Percentiles rank a stretch among this genome's conserved stretches.
phyloP scores from a whole-genome alignment of 352 stramenopile genomes.

The Salisapilia sapeloensis region DNA sequence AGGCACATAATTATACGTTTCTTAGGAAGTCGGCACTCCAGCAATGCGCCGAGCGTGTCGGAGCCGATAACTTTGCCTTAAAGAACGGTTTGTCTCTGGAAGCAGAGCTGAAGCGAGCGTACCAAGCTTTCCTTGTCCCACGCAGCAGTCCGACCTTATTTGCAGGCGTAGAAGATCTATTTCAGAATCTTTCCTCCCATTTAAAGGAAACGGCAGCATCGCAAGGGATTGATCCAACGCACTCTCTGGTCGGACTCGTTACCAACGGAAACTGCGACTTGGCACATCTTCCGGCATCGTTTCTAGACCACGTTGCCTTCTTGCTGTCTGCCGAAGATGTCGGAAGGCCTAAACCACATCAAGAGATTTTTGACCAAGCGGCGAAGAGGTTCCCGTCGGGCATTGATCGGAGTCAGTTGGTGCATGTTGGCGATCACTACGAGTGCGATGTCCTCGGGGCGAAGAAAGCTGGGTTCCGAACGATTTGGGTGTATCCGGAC shows the following conservation, averaged over 20 bases:
- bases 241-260: conserved; percentile 23
- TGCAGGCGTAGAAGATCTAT: conserved; percentile 25
- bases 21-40: conserved; percentile 38
- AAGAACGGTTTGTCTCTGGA: conserved; percentile 8
- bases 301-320: conserved; percentile 22
- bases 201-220: conserved; percentile 3
- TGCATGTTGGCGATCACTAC: conserved; percentile 69
- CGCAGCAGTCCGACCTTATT: conserved; percentile 48
- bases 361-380: conserved; percentile 38
- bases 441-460: conserved; percentile 44
- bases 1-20: conserved; percentile 53
- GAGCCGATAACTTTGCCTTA: conserved; percentile 7
- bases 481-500: conserved; percentile 42
- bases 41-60: conserved; percentile 15
- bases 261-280: conserved; percentile 62
- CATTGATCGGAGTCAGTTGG: conserved; percentile 17
- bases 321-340: conserved; percentile 34
- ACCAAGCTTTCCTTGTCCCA: conserved; percentile 32
- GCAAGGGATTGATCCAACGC: not conserved
- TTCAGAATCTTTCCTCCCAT: conserved; percentile 14
- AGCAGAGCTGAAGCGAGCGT: conserved; percentile 25
- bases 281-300: conserved; percentile 18
- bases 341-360: conserved; percentile 20
- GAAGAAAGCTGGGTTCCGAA: conserved; percentile 35
- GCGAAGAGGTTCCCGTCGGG: conserved; percentile 12